Percentiles rank a stretch among this genome's conserved stretches.
Evolutionary conservation across 2,329 filamentous ascomycete species (phyloP).

Genomic region (Corniculantispora saksenae): DNA sequence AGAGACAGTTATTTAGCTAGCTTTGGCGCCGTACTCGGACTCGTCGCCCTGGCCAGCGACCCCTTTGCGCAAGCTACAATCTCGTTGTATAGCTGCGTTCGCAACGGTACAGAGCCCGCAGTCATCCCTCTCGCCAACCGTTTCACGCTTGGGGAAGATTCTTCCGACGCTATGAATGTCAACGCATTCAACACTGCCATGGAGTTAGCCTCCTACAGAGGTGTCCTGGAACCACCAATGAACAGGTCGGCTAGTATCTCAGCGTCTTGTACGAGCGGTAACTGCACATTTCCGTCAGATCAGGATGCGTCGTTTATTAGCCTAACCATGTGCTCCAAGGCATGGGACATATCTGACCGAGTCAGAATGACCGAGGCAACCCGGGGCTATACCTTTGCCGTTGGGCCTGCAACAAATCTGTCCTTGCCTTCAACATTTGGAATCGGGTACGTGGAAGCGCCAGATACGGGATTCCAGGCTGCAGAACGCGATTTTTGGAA

Average conservation of each 20-base stretch:
- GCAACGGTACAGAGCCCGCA: not conserved
- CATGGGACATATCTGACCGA: slow-evolving; percentile 11
- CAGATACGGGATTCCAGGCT: not conserved
- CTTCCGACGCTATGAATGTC: not conserved
- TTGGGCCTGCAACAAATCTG: not conserved
- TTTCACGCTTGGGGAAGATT: no score
- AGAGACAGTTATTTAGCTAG: slow-evolving; percentile 6
- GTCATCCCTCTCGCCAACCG: slow-evolving; percentile 10
- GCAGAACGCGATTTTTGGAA: not conserved
- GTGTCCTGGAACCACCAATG: not conserved
- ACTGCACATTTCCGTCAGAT: slow-evolving; percentile 12
- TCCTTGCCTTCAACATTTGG: not conserved
- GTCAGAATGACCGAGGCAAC: not conserved
- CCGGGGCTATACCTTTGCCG: not conserved
- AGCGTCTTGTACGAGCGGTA: slow-evolving; percentile 1
- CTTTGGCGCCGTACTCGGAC: not conserved
- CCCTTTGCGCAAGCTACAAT: slow-evolving; percentile 15
- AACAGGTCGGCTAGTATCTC: not conserved
- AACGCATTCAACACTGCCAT: not conserved
- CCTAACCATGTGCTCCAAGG: not conserved
- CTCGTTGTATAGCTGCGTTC: not conserved
- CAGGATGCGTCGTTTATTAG: not conserved
- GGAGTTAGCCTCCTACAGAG: slow-evolving; percentile 4
- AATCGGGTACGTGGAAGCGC: not conserved
- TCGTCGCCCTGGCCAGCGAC: not conserved